Conservation (phyloP, 495 filamentous ascomycete genomes). For the Neurospora sp. region DNA sequence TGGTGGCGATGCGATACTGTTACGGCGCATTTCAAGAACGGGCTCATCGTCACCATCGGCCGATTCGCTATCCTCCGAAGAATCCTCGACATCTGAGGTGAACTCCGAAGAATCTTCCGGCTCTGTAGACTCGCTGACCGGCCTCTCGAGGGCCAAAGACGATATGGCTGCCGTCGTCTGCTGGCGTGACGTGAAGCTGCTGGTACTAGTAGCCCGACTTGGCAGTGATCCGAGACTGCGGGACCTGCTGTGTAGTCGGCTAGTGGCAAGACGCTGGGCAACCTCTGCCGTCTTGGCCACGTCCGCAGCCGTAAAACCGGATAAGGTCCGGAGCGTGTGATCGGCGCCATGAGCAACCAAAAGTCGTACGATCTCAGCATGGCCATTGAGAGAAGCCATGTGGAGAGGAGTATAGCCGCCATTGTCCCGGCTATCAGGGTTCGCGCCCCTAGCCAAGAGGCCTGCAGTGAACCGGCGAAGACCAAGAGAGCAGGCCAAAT, state of each 20-base stretch:
- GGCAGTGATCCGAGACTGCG: constrained; percentile 33
- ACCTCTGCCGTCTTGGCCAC: constrained; percentile 55
- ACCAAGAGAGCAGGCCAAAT: constrained; percentile 68
- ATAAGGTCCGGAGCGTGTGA: constrained; percentile 55
- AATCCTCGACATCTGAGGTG: constrained; percentile 22
- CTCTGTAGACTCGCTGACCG: constrained; percentile 22
- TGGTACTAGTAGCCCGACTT: constrained; percentile 56
- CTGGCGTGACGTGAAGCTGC: constrained; percentile 51
- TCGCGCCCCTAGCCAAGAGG: constrained; percentile 70
- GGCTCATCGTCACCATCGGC: constrained; percentile 28
- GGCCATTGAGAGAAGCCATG: constrained; percentile 67
- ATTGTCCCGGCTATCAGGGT: constrained; percentile 62
- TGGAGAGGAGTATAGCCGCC: constrained; percentile 80
- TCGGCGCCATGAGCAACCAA: constrained; percentile 66
- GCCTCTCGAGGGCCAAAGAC: constrained; percentile 27
- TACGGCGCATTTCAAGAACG: constrained; percentile 29
- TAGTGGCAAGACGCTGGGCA: constrained; percentile 37
- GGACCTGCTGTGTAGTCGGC: constrained; percentile 49
- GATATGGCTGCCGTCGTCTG: constrained; percentile 14
- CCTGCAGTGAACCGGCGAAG: constrained; percentile 69
- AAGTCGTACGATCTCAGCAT: constrained; percentile 63
- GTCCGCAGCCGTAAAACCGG: constrained; percentile 63
- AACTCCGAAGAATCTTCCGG: constrained; percentile 25
- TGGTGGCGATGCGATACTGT: constrained; percentile 2
- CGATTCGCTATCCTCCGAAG: background rate